These are phyloP conservation scores for Diaporthe amygdali DNA, from an alignment of 2,329 filamentous ascomycete species.

Conservation along the genomic window DNA sequence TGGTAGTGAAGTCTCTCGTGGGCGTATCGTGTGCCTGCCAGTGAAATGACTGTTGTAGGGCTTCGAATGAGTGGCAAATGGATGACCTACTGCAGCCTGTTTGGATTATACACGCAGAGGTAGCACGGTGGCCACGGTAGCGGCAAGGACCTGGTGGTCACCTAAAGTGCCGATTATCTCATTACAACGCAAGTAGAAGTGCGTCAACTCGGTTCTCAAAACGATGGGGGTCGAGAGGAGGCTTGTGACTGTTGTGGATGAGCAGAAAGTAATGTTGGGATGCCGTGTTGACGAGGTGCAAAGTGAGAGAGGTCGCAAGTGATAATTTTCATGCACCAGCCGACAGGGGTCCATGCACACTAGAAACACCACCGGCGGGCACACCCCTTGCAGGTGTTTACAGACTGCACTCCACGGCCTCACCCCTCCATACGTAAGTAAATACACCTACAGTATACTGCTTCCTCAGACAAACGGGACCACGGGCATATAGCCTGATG, in stretches of 20 bases:
- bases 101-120: neutral
- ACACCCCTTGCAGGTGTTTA: neutral
- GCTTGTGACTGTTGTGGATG: neutral
- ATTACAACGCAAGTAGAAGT: conserved; percentile 17
- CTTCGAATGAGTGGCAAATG: neutral
- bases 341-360: neutral
- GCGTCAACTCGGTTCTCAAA: neutral
- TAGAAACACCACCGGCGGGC: neutral
- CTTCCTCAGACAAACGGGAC: neutral
- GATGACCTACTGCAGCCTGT: neutral
- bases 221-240: neutral
- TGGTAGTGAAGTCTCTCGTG: neutral
- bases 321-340: conserved; percentile 11
- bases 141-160: conserved; percentile 17
- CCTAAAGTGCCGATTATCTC: conserved; percentile 23
- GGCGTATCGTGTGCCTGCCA: neutral
- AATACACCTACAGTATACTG: neutral
- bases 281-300: conserved; percentile 6
- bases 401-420: no score
- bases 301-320: conserved; percentile 3
- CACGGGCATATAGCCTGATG: neutral
- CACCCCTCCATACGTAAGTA: neutral
- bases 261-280: neutral
- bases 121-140: conserved; percentile 12
- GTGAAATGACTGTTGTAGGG: neutral